A percentile compares a stretch with the other conserved stretches of the same genome.
Conservation (phyloP, 148 eudicot genomes). For the Camellia granthamiana region DNA sequence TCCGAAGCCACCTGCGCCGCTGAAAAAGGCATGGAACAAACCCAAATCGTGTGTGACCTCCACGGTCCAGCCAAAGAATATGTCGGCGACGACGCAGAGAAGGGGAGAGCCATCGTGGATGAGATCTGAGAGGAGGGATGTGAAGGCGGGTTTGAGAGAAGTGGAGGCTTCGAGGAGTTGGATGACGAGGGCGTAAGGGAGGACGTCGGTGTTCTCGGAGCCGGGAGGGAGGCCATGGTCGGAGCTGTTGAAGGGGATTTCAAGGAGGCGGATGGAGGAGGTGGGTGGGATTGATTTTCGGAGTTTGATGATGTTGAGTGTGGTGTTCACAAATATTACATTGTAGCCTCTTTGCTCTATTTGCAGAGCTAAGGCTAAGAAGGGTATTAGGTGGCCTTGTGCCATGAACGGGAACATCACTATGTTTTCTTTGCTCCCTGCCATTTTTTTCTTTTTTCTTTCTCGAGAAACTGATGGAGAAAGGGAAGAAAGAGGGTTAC, state of each 20-base stretch:
- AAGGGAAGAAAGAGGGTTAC: neutral
- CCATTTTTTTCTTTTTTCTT: slow-evolving; percentile 17
- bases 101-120: slow-evolving; percentile 28
- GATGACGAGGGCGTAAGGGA: slow-evolving; percentile 33
- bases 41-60: slow-evolving; percentile 37
- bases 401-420: slow-evolving; percentile 67
- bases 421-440: slow-evolving; percentile 27
- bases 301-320: slow-evolving; percentile 49
- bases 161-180: slow-evolving; percentile 35
- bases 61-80: slow-evolving; percentile 46
- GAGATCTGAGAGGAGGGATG: slow-evolving; percentile 24
- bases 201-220: slow-evolving; percentile 34
- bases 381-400: slow-evolving; percentile 63
- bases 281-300: slow-evolving; percentile 20
- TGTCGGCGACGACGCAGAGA: slow-evolving; percentile 43
- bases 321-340: slow-evolving; percentile 49
- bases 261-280: slow-evolving; percentile 31
- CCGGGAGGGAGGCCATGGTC: slow-evolving; percentile 38
- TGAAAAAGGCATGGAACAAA: slow-evolving; percentile 34
- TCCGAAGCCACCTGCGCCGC: slow-evolving; percentile 40
- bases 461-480: neutral
- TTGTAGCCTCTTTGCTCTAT: slow-evolving; percentile 34
- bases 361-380: slow-evolving; percentile 45
- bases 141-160: slow-evolving; percentile 34
- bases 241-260: slow-evolving; percentile 45